Percentiles rank a stretch among this genome's conserved stretches.
phyloP scores from a whole-genome alignment of 345 rosid genomes.

The Citrus inodora region DNA sequence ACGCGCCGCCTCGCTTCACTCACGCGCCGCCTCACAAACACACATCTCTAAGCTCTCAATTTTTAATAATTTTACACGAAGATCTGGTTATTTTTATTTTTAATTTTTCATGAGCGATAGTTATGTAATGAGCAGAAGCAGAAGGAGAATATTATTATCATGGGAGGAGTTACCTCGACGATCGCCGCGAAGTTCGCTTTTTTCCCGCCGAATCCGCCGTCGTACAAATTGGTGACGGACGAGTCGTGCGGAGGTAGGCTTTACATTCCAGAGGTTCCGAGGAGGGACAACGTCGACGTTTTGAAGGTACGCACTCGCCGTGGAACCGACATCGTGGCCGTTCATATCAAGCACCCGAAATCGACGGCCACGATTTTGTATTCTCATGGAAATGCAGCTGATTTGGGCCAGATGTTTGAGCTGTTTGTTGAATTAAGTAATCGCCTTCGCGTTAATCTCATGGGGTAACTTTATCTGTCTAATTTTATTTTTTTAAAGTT shows the following conservation, averaged over 20 bases:
- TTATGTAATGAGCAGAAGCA: slow-evolving; percentile 40
- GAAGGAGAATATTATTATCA: neutral
- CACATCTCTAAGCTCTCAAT: neutral
- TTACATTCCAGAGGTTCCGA: slow-evolving; percentile 53
- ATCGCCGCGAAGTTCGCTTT: slow-evolving; percentile 98
- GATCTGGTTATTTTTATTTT: slow-evolving; percentile 14
- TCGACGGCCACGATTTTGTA: slow-evolving; percentile 73
- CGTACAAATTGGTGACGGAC: slow-evolving; percentile 52
- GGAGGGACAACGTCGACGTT: slow-evolving; percentile 64
- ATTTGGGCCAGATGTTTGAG: slow-evolving; percentile 92
- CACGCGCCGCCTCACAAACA: neutral
- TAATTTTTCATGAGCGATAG: slow-evolving; percentile 25
- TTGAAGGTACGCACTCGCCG: slow-evolving; percentile 73
- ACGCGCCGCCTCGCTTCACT: neutral
- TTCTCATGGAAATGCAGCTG: slow-evolving; percentile 99
- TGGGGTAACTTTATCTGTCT: slow-evolving; percentile 60
- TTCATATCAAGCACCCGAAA: slow-evolving; percentile 68
- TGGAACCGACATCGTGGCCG: slow-evolving; percentile 77
- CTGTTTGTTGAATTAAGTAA: slow-evolving; percentile 81
- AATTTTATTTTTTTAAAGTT: neutral
- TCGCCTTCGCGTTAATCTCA: slow-evolving; percentile 78
- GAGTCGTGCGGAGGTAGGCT: slow-evolving; percentile 44
- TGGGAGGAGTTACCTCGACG: slow-evolving; percentile 98
- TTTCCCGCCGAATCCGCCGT: slow-evolving; percentile 95
- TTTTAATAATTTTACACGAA: neutral